Percentiles rank a stretch among this genome's conserved stretches.
phyloP scores from a whole-genome alignment of 1,139 yeast species.

The Pichia sp. region DNA sequence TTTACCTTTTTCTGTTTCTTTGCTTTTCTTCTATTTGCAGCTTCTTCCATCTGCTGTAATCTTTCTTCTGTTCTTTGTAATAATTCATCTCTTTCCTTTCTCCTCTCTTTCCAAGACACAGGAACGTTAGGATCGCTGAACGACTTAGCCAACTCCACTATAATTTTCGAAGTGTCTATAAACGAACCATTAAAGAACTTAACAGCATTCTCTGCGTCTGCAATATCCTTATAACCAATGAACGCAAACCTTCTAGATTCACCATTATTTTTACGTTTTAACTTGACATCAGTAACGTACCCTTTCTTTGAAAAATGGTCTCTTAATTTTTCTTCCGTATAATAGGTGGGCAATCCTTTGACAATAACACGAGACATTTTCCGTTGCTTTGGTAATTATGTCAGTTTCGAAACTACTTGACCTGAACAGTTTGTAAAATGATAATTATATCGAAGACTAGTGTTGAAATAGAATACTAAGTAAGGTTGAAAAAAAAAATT shows the following conservation, averaged over 20 bases:
- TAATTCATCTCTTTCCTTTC: slow-evolving; percentile 50
- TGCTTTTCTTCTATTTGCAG: slow-evolving; percentile 29
- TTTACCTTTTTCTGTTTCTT: slow-evolving; percentile 26
- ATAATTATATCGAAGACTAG: background rate
- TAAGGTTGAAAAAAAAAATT: background rate
- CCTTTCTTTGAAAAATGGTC: slow-evolving; percentile 55
- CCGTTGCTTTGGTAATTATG: background rate
- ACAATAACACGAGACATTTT: slow-evolving; percentile 88
- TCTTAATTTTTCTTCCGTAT: slow-evolving; percentile 69
- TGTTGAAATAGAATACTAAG: background rate
- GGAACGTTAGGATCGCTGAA: slow-evolving; percentile 81
- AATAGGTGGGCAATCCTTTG: slow-evolving; percentile 83
- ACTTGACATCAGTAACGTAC: slow-evolving; percentile 78
- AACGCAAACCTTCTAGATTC: slow-evolving; percentile 92
- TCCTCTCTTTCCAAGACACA: slow-evolving; percentile 62
- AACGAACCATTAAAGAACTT: slow-evolving; percentile 71
- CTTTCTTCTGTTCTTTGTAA: slow-evolving; percentile 53
- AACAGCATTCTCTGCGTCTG: slow-evolving; percentile 78
- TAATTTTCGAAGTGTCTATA: slow-evolving; percentile 75
- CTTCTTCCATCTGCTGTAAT: slow-evolving; percentile 44
- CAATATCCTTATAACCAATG: slow-evolving; percentile 69
- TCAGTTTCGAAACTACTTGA: too few relatives aligned
- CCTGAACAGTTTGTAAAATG: background rate
- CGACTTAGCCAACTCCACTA: slow-evolving; percentile 78
- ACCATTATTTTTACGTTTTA: slow-evolving; percentile 76